A percentile compares a stretch with the other conserved stretches of the same genome.
Evolutionary conservation across 495 filamentous ascomycete genomes (phyloP).

Genomic region (Terfezia boudieri): DNA sequence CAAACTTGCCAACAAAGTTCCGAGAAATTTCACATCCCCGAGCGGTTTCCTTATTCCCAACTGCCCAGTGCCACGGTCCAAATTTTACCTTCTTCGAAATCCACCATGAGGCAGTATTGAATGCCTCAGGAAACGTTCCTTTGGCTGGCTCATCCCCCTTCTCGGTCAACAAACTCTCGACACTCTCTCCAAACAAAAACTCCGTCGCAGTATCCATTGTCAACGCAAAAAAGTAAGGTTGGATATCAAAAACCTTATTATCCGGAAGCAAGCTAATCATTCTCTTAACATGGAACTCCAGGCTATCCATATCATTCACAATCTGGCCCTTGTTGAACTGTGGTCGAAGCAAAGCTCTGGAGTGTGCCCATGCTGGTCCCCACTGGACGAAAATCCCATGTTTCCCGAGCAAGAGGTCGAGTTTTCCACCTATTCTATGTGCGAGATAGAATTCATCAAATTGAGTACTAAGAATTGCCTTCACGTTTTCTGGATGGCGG

Average conservation of each 20-base stretch:
- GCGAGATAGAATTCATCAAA: too few relatives aligned
- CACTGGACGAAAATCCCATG: slow-evolving; percentile 32
- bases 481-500: too few relatives aligned
- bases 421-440: too few relatives aligned
- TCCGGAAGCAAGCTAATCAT: neutral
- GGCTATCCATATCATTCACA: slow-evolving; percentile 6
- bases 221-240: slow-evolving; percentile 29
- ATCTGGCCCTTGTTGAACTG: slow-evolving; percentile 30
- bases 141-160: neutral
- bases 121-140: too few relatives aligned
- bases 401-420: too few relatives aligned
- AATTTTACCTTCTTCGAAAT: too few relatives aligned
- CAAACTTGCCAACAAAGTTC: slow-evolving; percentile 21
- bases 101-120: too few relatives aligned
- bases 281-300: slow-evolving; percentile 7
- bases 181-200: slow-evolving; percentile 27
- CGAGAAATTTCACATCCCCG: slow-evolving; percentile 9
- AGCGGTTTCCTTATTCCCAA: too few relatives aligned
- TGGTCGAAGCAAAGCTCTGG: slow-evolving; percentile 31
- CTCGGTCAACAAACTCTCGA: slow-evolving; percentile 15
- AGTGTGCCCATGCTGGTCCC: slow-evolving; percentile 29
- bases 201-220: slow-evolving; percentile 28
- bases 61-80: too few relatives aligned
- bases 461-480: too few relatives aligned
- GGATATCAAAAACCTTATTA: slow-evolving; percentile 21